Evolutionary conservation across 2,329 filamentous ascomycete species (phyloP).

Genomic region (Epichloe typhina): DNA sequence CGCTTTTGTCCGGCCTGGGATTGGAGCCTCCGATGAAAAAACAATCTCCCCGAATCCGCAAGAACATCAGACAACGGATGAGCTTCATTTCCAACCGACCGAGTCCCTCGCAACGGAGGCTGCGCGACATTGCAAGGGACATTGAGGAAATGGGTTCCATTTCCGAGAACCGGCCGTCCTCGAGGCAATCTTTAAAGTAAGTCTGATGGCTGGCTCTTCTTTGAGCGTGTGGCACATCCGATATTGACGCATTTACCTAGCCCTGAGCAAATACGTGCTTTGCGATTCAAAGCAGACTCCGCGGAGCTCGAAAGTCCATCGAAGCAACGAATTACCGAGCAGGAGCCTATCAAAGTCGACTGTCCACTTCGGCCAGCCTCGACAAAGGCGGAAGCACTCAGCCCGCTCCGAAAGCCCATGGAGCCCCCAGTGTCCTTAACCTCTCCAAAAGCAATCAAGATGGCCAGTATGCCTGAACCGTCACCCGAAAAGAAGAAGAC

Average conservation of each 20-base stretch:
- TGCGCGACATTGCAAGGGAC: conserved; percentile 43
- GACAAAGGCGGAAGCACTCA: conserved; percentile 8
- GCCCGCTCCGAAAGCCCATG: conserved; percentile 13
- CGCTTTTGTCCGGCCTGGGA: conserved; percentile 53
- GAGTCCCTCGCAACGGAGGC: conserved; percentile 41
- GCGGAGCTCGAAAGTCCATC: conserved; percentile 56
- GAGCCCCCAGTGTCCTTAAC: conserved; percentile 18
- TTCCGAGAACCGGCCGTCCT: conserved; percentile 54
- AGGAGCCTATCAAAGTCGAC: conserved; percentile 40
- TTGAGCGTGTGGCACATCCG: background rate
- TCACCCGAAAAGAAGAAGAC: conserved; percentile 18
- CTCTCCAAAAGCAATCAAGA: conserved; percentile 16
- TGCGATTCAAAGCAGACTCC: conserved; percentile 40
- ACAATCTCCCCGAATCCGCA: conserved; percentile 27
- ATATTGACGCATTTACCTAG: conserved; percentile 21
- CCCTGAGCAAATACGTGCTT: conserved; percentile 49
- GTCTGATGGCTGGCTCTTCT: conserved; percentile 13
- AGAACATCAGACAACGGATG: conserved; percentile 26
- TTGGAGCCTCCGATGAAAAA: conserved; percentile 42
- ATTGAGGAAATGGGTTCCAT: conserved; percentile 43
- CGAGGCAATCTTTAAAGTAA: conserved; percentile 56
- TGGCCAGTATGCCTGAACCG: conserved; percentile 4
- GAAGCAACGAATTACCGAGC: conserved; percentile 44
- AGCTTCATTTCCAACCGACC: conserved; percentile 26
- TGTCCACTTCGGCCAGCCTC: conserved; percentile 24